A percentile compares a stretch with the other conserved stretches of the same genome.
Evolutionary conservation across 1,284 basidiomycete genomes (phyloP).

Genomic region (Ustilago sp.): DNA sequence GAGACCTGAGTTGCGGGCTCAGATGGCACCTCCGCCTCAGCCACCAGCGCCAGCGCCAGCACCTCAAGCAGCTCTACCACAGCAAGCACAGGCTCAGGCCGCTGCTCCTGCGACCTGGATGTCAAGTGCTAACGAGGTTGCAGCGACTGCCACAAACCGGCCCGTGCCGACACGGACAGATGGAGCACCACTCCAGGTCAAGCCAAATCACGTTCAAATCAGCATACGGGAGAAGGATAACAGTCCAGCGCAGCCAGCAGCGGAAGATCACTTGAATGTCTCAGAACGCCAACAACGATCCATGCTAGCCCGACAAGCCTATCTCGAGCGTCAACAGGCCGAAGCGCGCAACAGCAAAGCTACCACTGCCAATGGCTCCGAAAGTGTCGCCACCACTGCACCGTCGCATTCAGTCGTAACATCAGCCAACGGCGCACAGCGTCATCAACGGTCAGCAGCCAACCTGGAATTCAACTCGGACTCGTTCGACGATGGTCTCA

Average conservation of each 20-base stretch:
- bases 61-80: background rate
- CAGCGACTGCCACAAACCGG: background rate
- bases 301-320: conserved; percentile 36
- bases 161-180: background rate
- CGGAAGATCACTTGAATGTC: conserved; percentile 9
- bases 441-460: conserved; percentile 4
- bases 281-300: conserved; percentile 40
- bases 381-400: background rate
- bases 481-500: conserved; percentile 38
- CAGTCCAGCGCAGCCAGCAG: conserved; percentile 1
- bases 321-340: conserved; percentile 40
- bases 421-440: conserved; percentile 2
- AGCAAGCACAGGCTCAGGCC: conserved; percentile 4
- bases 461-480: conserved; percentile 35
- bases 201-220: background rate
- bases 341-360: conserved; percentile 9
- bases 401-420: conserved; percentile 4
- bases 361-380: background rate
- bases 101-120: background rate
- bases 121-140: background rate
- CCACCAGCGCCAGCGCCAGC: conserved; percentile 6
- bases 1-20: conserved; percentile 39
- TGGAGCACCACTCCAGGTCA: conserved; percentile 2
- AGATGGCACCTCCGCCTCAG: conserved; percentile 20
- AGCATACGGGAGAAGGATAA: background rate